Conservation (phyloP, 345 rosid species). For the Combretum micranthum region DNA sequence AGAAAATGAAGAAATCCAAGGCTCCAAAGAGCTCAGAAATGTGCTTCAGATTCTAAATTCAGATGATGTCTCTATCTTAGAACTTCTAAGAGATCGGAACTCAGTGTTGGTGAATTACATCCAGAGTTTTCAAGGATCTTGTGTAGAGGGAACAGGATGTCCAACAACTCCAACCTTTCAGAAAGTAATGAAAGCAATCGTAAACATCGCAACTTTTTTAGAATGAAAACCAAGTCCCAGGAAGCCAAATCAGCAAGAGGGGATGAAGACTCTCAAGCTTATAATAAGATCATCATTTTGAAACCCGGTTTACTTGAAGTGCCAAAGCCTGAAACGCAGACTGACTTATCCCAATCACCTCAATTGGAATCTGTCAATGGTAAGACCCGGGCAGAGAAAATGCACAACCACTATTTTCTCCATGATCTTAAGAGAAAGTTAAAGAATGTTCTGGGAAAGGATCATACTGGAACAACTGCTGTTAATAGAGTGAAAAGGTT, state of each 20-base stretch:
- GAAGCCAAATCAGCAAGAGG: conserved; percentile 26
- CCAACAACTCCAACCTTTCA: conserved; percentile 8
- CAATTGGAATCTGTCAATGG: background rate
- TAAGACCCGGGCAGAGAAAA: conserved; percentile 33
- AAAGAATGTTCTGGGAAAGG: conserved; percentile 65
- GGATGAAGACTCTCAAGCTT: conserved; percentile 33
- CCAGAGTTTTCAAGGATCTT: conserved; percentile 38
- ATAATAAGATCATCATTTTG: conserved; percentile 60
- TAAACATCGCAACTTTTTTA: conserved; percentile 47
- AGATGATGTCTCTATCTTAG: conserved; percentile 64
- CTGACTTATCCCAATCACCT: conserved; percentile 24
- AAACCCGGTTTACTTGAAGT: conserved; percentile 49
- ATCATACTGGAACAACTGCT: conserved; percentile 30
- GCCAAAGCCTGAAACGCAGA: conserved; percentile 36
- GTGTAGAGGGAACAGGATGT: conserved; percentile 19
- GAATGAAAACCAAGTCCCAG: conserved; percentile 38
- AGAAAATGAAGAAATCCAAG: conserved; percentile 35
- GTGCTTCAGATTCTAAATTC: conserved; percentile 66
- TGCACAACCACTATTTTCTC: conserved; percentile 2
- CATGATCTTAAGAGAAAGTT: conserved; percentile 36
- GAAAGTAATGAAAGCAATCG: conserved; percentile 4
- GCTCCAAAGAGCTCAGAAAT: conserved; percentile 58
- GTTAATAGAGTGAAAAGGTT: conserved; percentile 21
- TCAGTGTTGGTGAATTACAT: conserved; percentile 38
- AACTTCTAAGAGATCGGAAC: conserved; percentile 64